Evolutionary conservation across 2,329 filamentous ascomycete species (phyloP).

Genomic region (Diplodia sapinea): DNA sequence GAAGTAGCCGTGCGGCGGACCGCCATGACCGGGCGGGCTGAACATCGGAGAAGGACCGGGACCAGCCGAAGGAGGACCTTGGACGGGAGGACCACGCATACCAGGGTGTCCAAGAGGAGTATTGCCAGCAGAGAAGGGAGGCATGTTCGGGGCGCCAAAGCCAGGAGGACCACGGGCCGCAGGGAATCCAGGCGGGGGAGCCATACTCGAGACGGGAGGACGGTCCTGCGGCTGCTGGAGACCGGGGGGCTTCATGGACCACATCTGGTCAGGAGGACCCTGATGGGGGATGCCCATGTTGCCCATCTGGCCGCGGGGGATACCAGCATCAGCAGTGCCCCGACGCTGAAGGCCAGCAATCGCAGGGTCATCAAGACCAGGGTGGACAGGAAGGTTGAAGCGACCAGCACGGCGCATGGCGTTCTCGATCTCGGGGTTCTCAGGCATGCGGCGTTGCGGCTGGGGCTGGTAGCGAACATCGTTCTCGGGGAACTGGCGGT

Average conservation of each 20-base stretch:
- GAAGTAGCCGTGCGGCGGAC: constrained; percentile 23
- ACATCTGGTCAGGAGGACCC: constrained; percentile 41
- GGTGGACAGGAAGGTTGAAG: constrained; percentile 37
- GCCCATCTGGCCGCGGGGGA: constrained; percentile 43
- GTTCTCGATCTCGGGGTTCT: constrained; percentile 43
- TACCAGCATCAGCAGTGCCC: constrained; percentile 42
- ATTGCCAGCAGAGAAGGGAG: constrained; percentile 44
- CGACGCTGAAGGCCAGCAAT: constrained; percentile 45
- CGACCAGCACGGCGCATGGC: constrained; percentile 38
- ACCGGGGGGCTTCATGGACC: constrained; percentile 30
- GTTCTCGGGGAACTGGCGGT: constrained; percentile 34
- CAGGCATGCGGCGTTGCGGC: constrained; percentile 39
- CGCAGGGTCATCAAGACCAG: constrained; percentile 40
- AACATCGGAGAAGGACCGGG: constrained; percentile 26
- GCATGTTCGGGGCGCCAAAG: constrained; percentile 25
- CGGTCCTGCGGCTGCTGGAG: constrained; percentile 26
- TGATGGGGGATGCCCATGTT: constrained; percentile 52
- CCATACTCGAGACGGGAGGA: constrained; percentile 26
- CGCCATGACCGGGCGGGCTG: constrained; percentile 17
- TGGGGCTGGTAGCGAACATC: constrained; percentile 29
- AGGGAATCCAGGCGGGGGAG: constrained; percentile 28
- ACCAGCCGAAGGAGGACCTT: constrained; percentile 13
- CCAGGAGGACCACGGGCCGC: constrained; percentile 28
- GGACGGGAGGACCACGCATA: constrained; percentile 40
- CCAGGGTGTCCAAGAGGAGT: constrained; percentile 48